Conservation (phyloP, 2,329 filamentous ascomycete species). For the Calcarisporium arbuscula region DNA sequence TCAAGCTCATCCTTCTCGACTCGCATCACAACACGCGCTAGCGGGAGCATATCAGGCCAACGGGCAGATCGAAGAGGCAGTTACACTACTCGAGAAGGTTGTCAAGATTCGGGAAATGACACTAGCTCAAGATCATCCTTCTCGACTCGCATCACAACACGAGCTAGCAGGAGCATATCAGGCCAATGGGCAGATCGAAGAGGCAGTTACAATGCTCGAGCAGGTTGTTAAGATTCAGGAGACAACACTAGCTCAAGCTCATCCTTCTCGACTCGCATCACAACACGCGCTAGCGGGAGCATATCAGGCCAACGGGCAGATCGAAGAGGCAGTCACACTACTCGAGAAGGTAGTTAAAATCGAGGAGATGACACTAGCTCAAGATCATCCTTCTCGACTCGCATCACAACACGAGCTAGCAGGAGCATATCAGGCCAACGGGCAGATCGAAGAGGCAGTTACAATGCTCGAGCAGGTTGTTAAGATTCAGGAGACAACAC, state of each 20-base stretch:
- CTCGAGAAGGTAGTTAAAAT: slow-evolving; percentile 1
- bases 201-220: slow-evolving; percentile 1
- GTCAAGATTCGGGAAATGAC: slow-evolving; percentile 1
- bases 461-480: slow-evolving; percentile 1
- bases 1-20: slow-evolving; percentile 3
- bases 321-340: slow-evolving; percentile 1
- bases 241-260: slow-evolving; percentile 1
- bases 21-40: slow-evolving; percentile 6
- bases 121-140: slow-evolving; percentile 1
- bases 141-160: slow-evolving; percentile 2
- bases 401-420: slow-evolving; percentile 1
- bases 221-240: slow-evolving; percentile 1
- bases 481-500: background rate
- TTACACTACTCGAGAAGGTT: slow-evolving; percentile 5
- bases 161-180: slow-evolving; percentile 5
- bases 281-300: slow-evolving; percentile 7
- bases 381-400: slow-evolving; percentile 4
- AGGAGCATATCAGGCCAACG: slow-evolving; percentile 1
- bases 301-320: slow-evolving; percentile 3
- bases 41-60: slow-evolving; percentile 3
- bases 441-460: slow-evolving; percentile 2
- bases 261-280: slow-evolving; percentile 2
- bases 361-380: background rate
- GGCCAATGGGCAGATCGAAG: background rate
- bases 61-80: slow-evolving; percentile 4